These are phyloP conservation scores for Uronychia binucleata DNA, from an alignment of 73 alveolate genomes.

Conservation along the genomic window DNA sequence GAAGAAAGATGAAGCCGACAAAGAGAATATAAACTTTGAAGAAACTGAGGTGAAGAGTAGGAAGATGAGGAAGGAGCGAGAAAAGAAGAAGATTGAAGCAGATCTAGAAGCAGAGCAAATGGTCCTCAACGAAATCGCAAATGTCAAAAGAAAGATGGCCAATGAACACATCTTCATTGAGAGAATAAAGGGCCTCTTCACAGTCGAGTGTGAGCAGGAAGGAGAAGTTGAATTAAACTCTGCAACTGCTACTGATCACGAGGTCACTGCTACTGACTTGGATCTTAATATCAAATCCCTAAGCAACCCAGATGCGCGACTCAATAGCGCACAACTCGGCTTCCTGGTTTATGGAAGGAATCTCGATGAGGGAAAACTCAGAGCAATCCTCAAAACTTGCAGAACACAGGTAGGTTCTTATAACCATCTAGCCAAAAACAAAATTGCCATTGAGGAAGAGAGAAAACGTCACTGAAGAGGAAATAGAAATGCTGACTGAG, in stretches of 20 bases:
- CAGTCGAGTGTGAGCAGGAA: background rate
- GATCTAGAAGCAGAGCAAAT: slow-evolving; percentile 50
- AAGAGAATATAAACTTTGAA: slow-evolving; percentile 34
- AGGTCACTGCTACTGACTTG: slow-evolving; percentile 6
- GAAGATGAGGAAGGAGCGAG: slow-evolving; percentile 17
- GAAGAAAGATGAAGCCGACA: slow-evolving; percentile 8
- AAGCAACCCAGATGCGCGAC: slow-evolving; percentile 15
- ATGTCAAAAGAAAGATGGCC: slow-evolving; percentile 8
- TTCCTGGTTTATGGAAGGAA: slow-evolving; percentile 62
- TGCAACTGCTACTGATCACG: slow-evolving; percentile 25
- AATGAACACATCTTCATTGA: slow-evolving; percentile 34
- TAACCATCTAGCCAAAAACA: slow-evolving; percentile 4
- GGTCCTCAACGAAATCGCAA: slow-evolving; percentile 32
- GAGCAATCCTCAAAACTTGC: slow-evolving; percentile 37
- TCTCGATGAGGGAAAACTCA: slow-evolving; percentile 36
- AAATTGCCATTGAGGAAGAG: slow-evolving; percentile 28
- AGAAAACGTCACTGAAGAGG: slow-evolving; percentile 47
- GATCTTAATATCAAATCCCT: slow-evolving; percentile 32
- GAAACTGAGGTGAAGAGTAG: slow-evolving; percentile 17
- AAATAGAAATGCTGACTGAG: slow-evolving; percentile 44
- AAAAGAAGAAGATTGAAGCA: slow-evolving; percentile 47
- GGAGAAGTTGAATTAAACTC: slow-evolving; percentile 42
- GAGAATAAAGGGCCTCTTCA: slow-evolving; percentile 44
- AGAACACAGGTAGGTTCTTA: slow-evolving; percentile 14
- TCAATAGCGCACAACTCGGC: slow-evolving; percentile 41